phyloP scores from a whole-genome alignment of 1,284 basidiomycete species.

The Heterobasidion annosum region DNA sequence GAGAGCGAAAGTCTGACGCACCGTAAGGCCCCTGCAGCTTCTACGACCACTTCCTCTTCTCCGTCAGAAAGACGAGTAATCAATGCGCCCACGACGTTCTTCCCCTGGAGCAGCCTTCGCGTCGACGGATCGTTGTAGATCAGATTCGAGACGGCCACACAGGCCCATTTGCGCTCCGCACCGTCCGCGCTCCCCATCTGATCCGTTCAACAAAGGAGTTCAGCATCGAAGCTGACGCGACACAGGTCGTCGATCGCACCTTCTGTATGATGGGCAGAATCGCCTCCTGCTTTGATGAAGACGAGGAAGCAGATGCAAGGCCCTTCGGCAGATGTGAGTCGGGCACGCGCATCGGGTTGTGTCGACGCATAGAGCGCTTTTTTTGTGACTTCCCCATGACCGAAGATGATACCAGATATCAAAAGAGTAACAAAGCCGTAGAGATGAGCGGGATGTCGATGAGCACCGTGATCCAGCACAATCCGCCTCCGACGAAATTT shows the following conservation, averaged over 20 bases:
- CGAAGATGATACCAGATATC: too few species aligned
- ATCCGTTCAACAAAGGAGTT: neutral
- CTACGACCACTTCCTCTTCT: slow-evolving; percentile 81
- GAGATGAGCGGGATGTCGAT: too few species aligned
- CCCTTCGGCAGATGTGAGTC: slow-evolving; percentile 83
- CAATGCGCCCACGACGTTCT: slow-evolving; percentile 81
- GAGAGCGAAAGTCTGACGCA: slow-evolving; percentile 21
- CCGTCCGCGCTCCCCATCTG: slow-evolving; percentile 71
- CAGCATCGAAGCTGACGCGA: neutral
- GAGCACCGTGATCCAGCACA: too few species aligned
- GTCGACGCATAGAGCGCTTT: slow-evolving; percentile 69
- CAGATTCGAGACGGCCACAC: slow-evolving; percentile 84
- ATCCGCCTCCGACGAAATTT: too few species aligned
- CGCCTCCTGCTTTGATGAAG: slow-evolving; percentile 67
- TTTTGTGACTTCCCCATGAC: slow-evolving; percentile 87
- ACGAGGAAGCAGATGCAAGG: slow-evolving; percentile 55
- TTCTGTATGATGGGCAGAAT: slow-evolving; percentile 85
- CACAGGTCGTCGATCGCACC: slow-evolving; percentile 28
- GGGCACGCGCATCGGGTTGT: slow-evolving; percentile 87
- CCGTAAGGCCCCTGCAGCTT: slow-evolving; percentile 81
- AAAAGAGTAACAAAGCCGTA: too few species aligned
- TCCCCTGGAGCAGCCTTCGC: slow-evolving; percentile 78
- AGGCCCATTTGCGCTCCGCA: slow-evolving; percentile 84
- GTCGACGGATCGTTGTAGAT: slow-evolving; percentile 87
- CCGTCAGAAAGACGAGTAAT: slow-evolving; percentile 79